Percentiles rank a stretch among this genome's conserved stretches.
These are phyloP conservation scores for Xylariales sp. DNA, from an alignment of 2,329 filamentous ascomycete genomes.

Conservation along the genomic window DNA sequence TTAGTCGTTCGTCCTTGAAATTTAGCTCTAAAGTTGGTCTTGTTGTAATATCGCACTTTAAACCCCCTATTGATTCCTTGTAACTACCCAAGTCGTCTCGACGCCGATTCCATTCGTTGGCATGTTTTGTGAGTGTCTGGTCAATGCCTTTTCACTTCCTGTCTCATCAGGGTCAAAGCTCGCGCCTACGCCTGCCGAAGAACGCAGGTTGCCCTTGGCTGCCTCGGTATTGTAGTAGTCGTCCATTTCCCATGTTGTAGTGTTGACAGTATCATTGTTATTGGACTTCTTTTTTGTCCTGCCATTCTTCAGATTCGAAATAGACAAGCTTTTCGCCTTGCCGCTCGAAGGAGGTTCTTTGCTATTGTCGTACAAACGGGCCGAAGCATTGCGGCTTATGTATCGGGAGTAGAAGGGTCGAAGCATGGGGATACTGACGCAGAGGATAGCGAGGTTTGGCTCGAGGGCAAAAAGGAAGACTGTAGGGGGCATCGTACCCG, in stretches of 20 bases:
- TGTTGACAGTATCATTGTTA: not conserved
- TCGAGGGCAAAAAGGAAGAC: constrained; percentile 35
- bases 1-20: too few relatives aligned
- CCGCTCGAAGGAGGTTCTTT: not conserved
- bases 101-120: not conserved
- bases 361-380: not conserved
- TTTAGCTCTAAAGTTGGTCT: too few relatives aligned
- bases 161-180: not conserved
- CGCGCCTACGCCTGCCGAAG: not conserved
- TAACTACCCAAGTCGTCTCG: constrained; percentile 2
- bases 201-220: not conserved
- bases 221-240: not conserved
- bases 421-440: constrained; percentile 2
- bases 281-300: not conserved
- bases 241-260: constrained; percentile 1
- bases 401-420: not conserved
- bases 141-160: constrained; percentile 1
- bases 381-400: not conserved
- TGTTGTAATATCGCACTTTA: too few relatives aligned
- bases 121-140: not conserved
- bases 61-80: too few relatives aligned
- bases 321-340: not conserved
- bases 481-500: constrained; percentile 33
- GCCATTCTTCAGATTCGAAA: not conserved
- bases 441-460: constrained; percentile 20